Evolutionary conservation across 495 filamentous ascomycete species (phyloP), one percentile per base, ranked within the genome.

Genomic region (Glarea lozoyensis): DNA sequence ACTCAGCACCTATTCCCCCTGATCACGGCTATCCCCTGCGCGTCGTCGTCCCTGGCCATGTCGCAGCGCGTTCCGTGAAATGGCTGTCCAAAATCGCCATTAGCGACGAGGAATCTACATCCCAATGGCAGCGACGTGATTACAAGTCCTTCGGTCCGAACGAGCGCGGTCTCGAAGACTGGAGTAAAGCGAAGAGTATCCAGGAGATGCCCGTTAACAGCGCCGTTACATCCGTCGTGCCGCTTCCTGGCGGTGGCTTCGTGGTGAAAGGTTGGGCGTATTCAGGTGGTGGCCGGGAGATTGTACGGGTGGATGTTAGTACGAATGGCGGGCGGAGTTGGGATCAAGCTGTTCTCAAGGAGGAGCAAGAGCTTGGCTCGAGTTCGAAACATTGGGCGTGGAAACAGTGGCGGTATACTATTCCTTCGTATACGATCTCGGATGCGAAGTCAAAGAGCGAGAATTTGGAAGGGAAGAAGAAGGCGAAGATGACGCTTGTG

Each of bases 141-240:
- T 83, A 83, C 63, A 81, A 81, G 44, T 63, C 68, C 32, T 71
- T 82, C 18, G 78, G 77, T 0, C 78, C 76, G 2, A 72, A 74
- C 42, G 64, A 72, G 48, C 59, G 60, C 10, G 59, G 72, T 31
- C n/a, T n/a, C n/a, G 73, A 68, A 6, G 64, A 79, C 57, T 80
- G 76, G 78, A 66, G 68, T 24, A 50, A 58, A 19, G 70, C 70
- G 2, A 62, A 61, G 29, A 60, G 76, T 2, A 72, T 83, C 31
- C 72, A 75, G 43, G 73, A 80, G 47, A 73, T 78, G 66, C 77
- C 78, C 10, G 65, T 83, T 45, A 81, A 66, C 16, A 67, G 63
- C 32, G 68, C 69, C 20, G 66, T 72, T 32, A 72, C 69, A 2
- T n/a, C n/a, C n/a, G 54, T 55, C 15, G 60, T 61, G 2, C 62